A percentile compares a stretch with the other conserved stretches of the same genome.
Evolutionary conservation across 2,329 filamentous ascomycete species (phyloP).

Genomic region (Cadophora luteo-olivacea): DNA sequence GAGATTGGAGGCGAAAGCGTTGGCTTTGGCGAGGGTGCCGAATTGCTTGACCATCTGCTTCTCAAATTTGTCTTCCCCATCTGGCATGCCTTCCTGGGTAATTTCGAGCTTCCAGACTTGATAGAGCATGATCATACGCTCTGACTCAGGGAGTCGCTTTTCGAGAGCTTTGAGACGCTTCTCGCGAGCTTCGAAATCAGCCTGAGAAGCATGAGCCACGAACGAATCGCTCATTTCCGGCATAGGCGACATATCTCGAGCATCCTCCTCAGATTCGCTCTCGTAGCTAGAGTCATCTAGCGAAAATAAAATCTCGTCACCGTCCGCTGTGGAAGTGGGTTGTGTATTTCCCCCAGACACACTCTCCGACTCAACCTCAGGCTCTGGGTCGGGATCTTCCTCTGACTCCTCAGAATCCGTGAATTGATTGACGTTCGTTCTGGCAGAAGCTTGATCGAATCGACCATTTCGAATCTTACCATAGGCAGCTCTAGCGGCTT

Average conservation of each 20-base stretch:
- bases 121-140: neutral
- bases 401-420: slow-evolving; percentile 30
- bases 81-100: neutral
- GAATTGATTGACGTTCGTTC: slow-evolving; percentile 4
- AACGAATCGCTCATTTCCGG: slow-evolving; percentile 8
- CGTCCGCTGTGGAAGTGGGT: neutral
- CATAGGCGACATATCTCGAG: neutral
- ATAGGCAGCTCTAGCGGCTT: neutral
- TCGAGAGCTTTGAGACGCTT: neutral
- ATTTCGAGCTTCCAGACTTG: slow-evolving; percentile 8
- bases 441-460: slow-evolving; percentile 10
- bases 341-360: neutral
- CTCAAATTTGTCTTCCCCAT: neutral
- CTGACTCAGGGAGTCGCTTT: neutral
- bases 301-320: slow-evolving; percentile 1
- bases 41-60: slow-evolving; percentile 2
- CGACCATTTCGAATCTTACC: slow-evolving; percentile 5
- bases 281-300: neutral
- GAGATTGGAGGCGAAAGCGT: slow-evolving; percentile 11
- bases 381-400: slow-evolving; percentile 33
- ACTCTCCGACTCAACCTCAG: neutral
- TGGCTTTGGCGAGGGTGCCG: slow-evolving; percentile 16
- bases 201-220: neutral
- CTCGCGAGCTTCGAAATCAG: neutral
- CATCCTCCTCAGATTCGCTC: slow-evolving; percentile 6